These are phyloP conservation scores for Monosporozyma yasuniensis DNA, from an alignment of 805 yeast species.

Conservation along the genomic window DNA sequence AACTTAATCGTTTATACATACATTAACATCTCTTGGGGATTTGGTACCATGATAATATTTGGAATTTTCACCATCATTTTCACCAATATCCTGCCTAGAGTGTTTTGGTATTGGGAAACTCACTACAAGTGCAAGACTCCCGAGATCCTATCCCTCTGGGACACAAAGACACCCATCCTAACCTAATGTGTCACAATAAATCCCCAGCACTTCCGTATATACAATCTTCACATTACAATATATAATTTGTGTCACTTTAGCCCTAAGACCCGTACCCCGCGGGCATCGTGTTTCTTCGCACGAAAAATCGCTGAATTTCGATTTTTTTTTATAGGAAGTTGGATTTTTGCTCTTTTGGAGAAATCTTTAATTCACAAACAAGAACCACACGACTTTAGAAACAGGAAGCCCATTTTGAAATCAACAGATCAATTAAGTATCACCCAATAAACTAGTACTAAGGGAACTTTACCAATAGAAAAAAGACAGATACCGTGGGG, in stretches of 20 bases:
- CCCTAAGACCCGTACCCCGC: background rate
- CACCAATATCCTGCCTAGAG: slow-evolving; percentile 18
- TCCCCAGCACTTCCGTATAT: too few relatives aligned
- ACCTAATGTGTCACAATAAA: slow-evolving; percentile 4
- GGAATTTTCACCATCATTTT: slow-evolving; percentile 13
- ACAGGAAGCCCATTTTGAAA: background rate
- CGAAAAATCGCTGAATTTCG: background rate
- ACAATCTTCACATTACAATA: background rate
- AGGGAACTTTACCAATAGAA: background rate
- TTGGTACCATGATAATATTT: slow-evolving; percentile 16
- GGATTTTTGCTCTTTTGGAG: background rate
- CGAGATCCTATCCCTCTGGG: slow-evolving; percentile 15
- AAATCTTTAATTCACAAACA: background rate
- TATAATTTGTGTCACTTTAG: background rate
- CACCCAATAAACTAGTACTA: background rate
- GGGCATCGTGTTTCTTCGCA: background rate
- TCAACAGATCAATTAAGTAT: background rate
- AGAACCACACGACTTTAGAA: background rate
- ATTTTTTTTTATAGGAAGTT: too few relatives aligned
- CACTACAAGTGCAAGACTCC: slow-evolving; percentile 15
- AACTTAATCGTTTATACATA: slow-evolving; percentile 20
- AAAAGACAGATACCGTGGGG: background rate
- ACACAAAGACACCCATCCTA: slow-evolving; percentile 13
- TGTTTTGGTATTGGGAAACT: slow-evolving; percentile 27
- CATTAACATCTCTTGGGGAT: slow-evolving; percentile 16